Conservation (phyloP, 345 rosid genomes). For the Lagerstroemia speciosa region DNA sequence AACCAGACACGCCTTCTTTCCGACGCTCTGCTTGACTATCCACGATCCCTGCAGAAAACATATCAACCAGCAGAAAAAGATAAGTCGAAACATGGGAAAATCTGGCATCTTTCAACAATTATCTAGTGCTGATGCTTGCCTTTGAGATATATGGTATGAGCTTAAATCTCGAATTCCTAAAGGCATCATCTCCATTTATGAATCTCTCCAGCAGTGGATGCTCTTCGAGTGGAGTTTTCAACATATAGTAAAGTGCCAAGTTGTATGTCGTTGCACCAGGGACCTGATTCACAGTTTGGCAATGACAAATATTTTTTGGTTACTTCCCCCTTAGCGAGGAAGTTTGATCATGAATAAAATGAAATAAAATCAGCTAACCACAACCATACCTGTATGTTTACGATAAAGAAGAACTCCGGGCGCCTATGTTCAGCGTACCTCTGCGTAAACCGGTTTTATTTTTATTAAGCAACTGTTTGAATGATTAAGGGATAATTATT, state of each 20-base stretch:
- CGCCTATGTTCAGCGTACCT: slow-evolving; percentile 43
- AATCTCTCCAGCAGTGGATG: slow-evolving; percentile 60
- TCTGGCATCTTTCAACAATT: background rate
- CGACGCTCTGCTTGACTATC: slow-evolving; percentile 94
- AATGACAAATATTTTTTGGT: background rate
- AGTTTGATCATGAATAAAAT: background rate
- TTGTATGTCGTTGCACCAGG: slow-evolving; percentile 59
- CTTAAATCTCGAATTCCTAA: slow-evolving; percentile 85
- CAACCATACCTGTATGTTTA: slow-evolving; percentile 67
- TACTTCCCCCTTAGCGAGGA: background rate
- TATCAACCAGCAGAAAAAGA: background rate
- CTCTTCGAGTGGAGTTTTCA: slow-evolving; percentile 64
- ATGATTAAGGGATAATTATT: background rate
- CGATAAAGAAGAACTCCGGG: slow-evolving; percentile 74
- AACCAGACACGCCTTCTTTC: slow-evolving; percentile 75
- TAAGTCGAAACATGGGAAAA: background rate
- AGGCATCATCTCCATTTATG: slow-evolving; percentile 80
- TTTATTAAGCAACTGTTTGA: background rate
- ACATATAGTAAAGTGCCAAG: slow-evolving; percentile 65
- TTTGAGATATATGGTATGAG: slow-evolving; percentile 86
- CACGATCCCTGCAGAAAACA: slow-evolving; percentile 57
- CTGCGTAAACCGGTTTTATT: slow-evolving; percentile 20
- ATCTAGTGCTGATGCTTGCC: slow-evolving; percentile 21
- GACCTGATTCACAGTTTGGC: slow-evolving; percentile 31
- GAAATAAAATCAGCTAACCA: background rate